These are phyloP conservation scores for Symbiodinium pilosum DNA, from an alignment of 73 alveolate species.

Conservation along the genomic window DNA sequence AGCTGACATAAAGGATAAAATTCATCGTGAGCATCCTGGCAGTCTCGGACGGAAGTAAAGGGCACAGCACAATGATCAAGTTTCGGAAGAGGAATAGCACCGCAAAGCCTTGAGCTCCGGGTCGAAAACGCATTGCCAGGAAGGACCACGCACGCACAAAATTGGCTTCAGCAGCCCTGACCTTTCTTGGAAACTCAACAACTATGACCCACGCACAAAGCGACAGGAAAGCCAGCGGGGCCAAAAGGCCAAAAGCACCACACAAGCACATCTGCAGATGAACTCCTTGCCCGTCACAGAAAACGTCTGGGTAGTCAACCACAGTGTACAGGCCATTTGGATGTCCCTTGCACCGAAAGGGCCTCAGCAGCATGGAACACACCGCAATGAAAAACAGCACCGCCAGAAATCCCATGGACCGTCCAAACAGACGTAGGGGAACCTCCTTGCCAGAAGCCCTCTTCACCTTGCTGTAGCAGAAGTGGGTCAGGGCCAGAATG, in stretches of 20 bases:
- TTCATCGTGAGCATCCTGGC: conserved; percentile 18
- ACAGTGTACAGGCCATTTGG: conserved; percentile 26
- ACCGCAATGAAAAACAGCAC: background rate
- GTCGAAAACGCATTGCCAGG: conserved; percentile 48
- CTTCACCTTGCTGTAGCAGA: background rate
- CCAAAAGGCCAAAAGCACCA: background rate
- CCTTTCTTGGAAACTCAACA: background rate
- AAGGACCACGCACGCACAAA: conserved; percentile 42
- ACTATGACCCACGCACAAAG: conserved; percentile 17
- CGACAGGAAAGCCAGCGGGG: background rate
- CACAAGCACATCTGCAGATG: conserved; percentile 23
- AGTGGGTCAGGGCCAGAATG: background rate
- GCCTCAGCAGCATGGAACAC: background rate
- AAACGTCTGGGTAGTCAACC: conserved; percentile 3
- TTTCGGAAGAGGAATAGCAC: conserved; percentile 47
- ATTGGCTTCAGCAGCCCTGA: conserved; percentile 16
- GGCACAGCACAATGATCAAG: background rate
- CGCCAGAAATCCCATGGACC: background rate
- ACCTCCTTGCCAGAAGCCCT: background rate
- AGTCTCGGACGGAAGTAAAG: background rate
- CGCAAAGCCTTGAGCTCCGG: conserved; percentile 64
- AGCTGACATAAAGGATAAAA: background rate
- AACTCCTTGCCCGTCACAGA: background rate
- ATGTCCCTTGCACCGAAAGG: conserved; percentile 17
- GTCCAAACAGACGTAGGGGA: background rate